Conservation (phyloP, 805 yeast genomes). For the Kazachstania bromeliacearum region DNA sequence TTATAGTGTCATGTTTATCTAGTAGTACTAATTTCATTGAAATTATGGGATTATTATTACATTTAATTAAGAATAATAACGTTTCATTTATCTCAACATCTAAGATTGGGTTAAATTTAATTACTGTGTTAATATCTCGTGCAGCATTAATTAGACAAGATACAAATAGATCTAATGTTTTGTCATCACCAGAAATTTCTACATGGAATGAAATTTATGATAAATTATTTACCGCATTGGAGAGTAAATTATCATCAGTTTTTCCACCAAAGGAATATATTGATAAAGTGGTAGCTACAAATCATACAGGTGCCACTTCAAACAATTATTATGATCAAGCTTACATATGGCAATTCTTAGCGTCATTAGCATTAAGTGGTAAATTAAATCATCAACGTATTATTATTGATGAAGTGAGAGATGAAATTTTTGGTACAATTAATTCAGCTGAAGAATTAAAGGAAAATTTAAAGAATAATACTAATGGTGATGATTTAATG, state of each 20-base stretch:
- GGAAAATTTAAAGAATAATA: slow-evolving; percentile 13
- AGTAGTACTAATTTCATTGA: slow-evolving; percentile 67
- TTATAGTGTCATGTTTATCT: slow-evolving; percentile 72
- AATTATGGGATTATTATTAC: slow-evolving; percentile 65
- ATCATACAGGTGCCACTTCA: slow-evolving; percentile 21
- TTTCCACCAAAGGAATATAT: slow-evolving; percentile 60
- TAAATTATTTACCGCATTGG: slow-evolving; percentile 66
- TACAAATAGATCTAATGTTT: slow-evolving; percentile 33
- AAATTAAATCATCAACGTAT: slow-evolving; percentile 83
- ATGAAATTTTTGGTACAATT: slow-evolving; percentile 84
- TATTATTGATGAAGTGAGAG: slow-evolving; percentile 88
- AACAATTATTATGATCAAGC: slow-evolving; percentile 46
- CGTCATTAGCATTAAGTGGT: slow-evolving; percentile 87
- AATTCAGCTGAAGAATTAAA: slow-evolving; percentile 51
- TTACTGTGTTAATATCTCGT: slow-evolving; percentile 84
- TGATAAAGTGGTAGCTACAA: slow-evolving; percentile 11
- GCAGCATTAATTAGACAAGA: slow-evolving; percentile 90
- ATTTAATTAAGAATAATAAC: slow-evolving; percentile 60
- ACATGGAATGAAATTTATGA: slow-evolving; percentile 78
- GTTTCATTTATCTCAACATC: slow-evolving; percentile 46
- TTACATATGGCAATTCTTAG: slow-evolving; percentile 94
- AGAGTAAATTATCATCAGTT: slow-evolving; percentile 63
- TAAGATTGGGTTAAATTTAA: slow-evolving; percentile 74
- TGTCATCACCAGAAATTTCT: slow-evolving; percentile 34
- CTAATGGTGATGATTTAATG: slow-evolving; percentile 31